Percentiles rank a stretch among this genome's conserved stretches.
phyloP scores from a whole-genome alignment of 129 eudicot genomes.

The Ambrosia trifida region DNA sequence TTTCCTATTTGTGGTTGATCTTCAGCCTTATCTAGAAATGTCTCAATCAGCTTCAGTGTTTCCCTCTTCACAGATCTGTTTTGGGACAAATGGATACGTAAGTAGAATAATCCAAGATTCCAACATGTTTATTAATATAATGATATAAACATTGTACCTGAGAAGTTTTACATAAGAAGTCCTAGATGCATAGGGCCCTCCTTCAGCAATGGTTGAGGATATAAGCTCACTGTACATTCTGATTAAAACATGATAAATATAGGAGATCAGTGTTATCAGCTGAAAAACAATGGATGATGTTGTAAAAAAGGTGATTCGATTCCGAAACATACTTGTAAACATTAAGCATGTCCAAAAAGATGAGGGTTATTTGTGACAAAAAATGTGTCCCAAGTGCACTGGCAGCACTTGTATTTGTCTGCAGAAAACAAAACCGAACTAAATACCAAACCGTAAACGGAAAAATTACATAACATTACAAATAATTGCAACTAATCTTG shows the following conservation, averaged over 20 bases:
- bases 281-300: not conserved
- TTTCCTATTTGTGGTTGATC: constrained; percentile 92
- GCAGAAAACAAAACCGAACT: constrained; percentile 30
- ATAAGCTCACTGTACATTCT: constrained; percentile 99
- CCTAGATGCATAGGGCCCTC: constrained; percentile 83
- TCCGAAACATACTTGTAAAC: constrained; percentile 65
- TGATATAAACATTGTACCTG: constrained; percentile 46
- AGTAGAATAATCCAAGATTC: not conserved
- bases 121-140: not conserved
- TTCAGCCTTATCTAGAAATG: constrained; percentile 97
- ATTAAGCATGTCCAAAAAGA: constrained; percentile 98
- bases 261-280: constrained; percentile 4
- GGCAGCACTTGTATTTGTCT: constrained; percentile 97
- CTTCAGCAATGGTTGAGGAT: constrained; percentile 82
- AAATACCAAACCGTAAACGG: constrained; percentile 12
- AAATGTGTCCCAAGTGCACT: constrained; percentile 86
- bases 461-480: not conserved
- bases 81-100: constrained; percentile 23
- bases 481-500: not conserved
- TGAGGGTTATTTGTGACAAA: constrained; percentile 73
- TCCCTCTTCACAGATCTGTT: constrained; percentile 93
- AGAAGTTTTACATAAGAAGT: constrained; percentile 85
- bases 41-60: constrained; percentile 91
- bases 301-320: not conserved
- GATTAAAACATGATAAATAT: constrained; percentile 15